phyloP scores from a whole-genome alignment of 169 alveolate genomes.

The Cryptosporidium viatorum region DNA sequence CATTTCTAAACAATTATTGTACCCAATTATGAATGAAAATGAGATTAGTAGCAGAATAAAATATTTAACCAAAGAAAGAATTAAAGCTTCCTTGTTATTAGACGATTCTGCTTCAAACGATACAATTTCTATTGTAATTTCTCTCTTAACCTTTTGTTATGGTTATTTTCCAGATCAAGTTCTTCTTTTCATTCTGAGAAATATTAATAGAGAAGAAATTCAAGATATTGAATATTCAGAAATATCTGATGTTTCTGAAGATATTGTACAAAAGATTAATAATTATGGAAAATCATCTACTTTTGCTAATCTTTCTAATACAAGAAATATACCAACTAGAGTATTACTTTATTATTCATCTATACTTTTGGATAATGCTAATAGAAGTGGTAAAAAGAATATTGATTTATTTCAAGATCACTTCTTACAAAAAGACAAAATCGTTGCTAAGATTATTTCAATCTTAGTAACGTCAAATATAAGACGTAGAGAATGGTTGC shows the following conservation, averaged over 20 bases:
- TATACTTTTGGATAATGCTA: not conserved
- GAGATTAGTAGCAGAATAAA: slow-evolving; percentile 27
- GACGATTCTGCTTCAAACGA: slow-evolving; percentile 37
- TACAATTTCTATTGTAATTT: slow-evolving; percentile 35
- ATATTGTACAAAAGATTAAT: not conserved
- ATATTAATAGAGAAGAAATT: slow-evolving; percentile 1
- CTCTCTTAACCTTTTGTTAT: slow-evolving; percentile 39
- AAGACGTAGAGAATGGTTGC: slow-evolving; percentile 52
- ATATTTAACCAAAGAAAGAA: slow-evolving; percentile 14
- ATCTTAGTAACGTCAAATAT: not conserved
- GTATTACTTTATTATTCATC: slow-evolving; percentile 34
- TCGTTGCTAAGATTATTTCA: not conserved
- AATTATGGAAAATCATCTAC: not conserved
- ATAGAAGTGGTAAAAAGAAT: not conserved
- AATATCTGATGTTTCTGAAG: not conserved
- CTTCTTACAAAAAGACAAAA: not conserved
- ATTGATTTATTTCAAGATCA: not conserved
- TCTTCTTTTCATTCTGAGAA: not conserved
- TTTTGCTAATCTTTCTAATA: not conserved
- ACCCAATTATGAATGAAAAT: slow-evolving; percentile 33
- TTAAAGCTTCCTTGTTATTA: slow-evolving; percentile 14
- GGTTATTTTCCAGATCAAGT: slow-evolving; percentile 33
- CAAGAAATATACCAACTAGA: slow-evolving; percentile 40
- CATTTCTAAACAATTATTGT: slow-evolving; percentile 30
- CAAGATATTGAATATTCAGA: not conserved